These are phyloP conservation scores for Spencermartinsiella europaea DNA, from an alignment of 805 yeast genomes.

Conservation along the genomic window DNA sequence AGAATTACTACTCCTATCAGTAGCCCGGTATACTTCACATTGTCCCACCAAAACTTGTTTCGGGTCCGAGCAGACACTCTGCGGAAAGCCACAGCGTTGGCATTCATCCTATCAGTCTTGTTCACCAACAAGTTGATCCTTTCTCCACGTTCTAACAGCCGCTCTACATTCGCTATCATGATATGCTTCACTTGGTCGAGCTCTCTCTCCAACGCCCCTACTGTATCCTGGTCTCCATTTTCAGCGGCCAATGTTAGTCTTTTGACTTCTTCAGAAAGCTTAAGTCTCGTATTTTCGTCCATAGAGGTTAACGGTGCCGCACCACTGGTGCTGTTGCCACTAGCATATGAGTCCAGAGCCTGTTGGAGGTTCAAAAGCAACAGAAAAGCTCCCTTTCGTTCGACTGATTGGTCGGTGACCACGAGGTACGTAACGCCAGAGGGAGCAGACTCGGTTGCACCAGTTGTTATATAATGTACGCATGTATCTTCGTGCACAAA, in stretches of 20 bases:
- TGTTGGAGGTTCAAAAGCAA: slow-evolving; percentile 21
- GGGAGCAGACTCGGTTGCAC: slow-evolving; percentile 20
- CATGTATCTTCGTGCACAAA: slow-evolving; percentile 28
- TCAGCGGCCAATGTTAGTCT: slow-evolving; percentile 12
- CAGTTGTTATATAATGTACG: slow-evolving; percentile 30
- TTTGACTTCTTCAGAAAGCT: slow-evolving; percentile 1
- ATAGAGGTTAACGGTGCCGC: background rate
- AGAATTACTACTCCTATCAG: background rate
- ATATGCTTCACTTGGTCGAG: slow-evolving; percentile 59
- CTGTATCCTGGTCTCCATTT: slow-evolving; percentile 22
- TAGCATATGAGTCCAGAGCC: slow-evolving; percentile 7
- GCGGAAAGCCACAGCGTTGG: slow-evolving; percentile 62
- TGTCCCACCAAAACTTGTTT: slow-evolving; percentile 67
- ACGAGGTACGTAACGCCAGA: slow-evolving; percentile 28
- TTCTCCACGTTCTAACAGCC: slow-evolving; percentile 73
- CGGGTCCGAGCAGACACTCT: slow-evolving; percentile 59
- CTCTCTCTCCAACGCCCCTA: slow-evolving; percentile 37
- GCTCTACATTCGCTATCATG: slow-evolving; percentile 69
- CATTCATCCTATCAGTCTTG: slow-evolving; percentile 70
- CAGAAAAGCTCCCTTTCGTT: slow-evolving; percentile 22
- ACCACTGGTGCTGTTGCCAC: background rate
- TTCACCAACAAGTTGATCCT: slow-evolving; percentile 65
- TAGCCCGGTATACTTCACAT: slow-evolving; percentile 19
- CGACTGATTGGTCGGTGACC: slow-evolving; percentile 20
- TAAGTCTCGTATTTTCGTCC: background rate